Evolutionary conservation across 31 red algal genomes (phyloP).

Genomic region (Pterothamnion heteromorphum): DNA sequence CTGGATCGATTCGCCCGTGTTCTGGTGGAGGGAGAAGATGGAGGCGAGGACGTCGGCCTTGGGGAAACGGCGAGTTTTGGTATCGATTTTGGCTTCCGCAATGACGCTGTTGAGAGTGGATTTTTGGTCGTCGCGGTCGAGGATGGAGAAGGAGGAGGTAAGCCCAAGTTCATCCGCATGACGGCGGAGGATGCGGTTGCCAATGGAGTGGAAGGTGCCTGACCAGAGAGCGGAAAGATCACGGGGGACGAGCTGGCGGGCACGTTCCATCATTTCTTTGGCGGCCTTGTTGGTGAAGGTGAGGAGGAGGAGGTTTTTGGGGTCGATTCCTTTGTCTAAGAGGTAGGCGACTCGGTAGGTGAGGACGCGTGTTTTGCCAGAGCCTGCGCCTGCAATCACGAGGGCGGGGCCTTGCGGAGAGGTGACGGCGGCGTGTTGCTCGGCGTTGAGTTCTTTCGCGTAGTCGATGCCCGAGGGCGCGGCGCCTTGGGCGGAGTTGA

Average conservation of each 20-base stretch:
- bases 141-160: background rate
- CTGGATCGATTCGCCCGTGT: background rate
- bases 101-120: conserved; percentile 27
- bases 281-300: conserved; percentile 72
- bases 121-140: conserved; percentile 38
- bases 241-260: background rate
- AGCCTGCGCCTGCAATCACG: background rate
- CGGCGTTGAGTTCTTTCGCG: background rate
- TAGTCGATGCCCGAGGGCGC: background rate
- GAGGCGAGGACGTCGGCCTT: conserved; percentile 16
- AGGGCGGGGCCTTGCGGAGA: background rate
- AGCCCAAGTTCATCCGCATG: conserved; percentile 50
- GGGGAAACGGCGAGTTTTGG: background rate
- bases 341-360: conserved; percentile 25
- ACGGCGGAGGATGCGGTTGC: conserved; percentile 40
- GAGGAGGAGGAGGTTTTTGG: conserved; percentile 48
- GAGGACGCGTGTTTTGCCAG: background rate
- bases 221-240: background rate
- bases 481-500: background rate
- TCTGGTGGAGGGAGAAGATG: background rate
- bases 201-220: conserved; percentile 58
- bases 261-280: conserved; percentile 41
- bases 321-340: conserved; percentile 34
- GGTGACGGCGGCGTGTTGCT: background rate
- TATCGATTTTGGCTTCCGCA: background rate